Evolutionary conservation across 2,329 filamentous ascomycete genomes (phyloP).

Genomic region (Fusarium buxicola): DNA sequence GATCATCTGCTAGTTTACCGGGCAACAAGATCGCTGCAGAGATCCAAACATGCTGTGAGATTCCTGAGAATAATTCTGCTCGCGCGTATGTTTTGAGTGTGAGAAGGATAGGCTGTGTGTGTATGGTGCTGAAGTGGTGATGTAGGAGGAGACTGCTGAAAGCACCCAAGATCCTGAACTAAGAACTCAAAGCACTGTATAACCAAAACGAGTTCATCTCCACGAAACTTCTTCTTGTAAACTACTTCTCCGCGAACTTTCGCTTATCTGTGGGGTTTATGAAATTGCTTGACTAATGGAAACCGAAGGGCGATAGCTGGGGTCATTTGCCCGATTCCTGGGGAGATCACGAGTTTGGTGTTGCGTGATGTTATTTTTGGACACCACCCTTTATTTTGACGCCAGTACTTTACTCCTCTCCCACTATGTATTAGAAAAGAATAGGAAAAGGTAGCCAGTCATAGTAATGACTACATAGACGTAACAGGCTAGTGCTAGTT

Average conservation of each 20-base stretch:
- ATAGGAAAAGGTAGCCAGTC: no score
- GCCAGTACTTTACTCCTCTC: no score
- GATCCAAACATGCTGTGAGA: slow-evolving; percentile 26
- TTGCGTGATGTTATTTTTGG: slow-evolving; percentile 3
- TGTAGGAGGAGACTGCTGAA: no score
- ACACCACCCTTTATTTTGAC: not conserved
- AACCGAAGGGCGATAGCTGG: slow-evolving; percentile 15
- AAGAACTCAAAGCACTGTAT: not conserved
- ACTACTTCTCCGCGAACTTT: slow-evolving; percentile 13
- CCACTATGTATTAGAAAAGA: no score
- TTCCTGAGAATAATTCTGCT: not conserved
- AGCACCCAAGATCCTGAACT: no score
- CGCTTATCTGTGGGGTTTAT: slow-evolving; percentile 37
- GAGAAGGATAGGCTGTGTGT: not conserved
- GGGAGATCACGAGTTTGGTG: slow-evolving; percentile 6
- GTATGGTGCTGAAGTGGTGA: no score
- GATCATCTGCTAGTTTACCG: slow-evolving; percentile 2
- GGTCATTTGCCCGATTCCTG: slow-evolving; percentile 8
- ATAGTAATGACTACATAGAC: no score
- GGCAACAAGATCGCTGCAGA: slow-evolving; percentile 32
- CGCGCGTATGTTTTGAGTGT: not conserved
- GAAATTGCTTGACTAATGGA: slow-evolving; percentile 29
- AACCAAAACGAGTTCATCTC: not conserved
- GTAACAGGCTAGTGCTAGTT: no score
- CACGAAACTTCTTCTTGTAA: slow-evolving; percentile 2